Conservation (phyloP, 495 filamentous ascomycete genomes). For the Peziza echinospora region DNA sequence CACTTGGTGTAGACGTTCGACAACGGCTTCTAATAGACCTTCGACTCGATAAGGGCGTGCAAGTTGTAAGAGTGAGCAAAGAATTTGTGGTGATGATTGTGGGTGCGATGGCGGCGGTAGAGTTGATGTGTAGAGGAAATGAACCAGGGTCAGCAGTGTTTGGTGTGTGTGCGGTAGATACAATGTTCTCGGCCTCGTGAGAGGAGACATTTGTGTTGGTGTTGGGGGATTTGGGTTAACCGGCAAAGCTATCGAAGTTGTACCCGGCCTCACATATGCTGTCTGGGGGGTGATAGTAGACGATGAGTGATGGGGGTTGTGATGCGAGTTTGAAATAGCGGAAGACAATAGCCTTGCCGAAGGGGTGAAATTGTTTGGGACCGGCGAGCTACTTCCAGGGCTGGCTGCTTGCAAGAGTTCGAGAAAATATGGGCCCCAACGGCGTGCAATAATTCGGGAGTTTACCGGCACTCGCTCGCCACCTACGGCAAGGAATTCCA, state of each 20-base stretch:
- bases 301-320: constrained; percentile 18
- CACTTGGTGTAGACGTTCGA: constrained; percentile 74
- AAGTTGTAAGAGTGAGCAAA: constrained; percentile 85
- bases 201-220: constrained; percentile 21
- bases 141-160: constrained; percentile 66
- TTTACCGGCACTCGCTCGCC: constrained; percentile 88
- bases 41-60: constrained; percentile 84
- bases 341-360: constrained; percentile 10
- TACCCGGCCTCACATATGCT: constrained; percentile 24
- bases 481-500: constrained; percentile 79
- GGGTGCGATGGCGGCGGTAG: constrained; percentile 51
- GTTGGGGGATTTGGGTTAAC: constrained; percentile 38
- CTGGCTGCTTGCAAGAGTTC: constrained; percentile 41
- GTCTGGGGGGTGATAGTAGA: constrained; percentile 18
- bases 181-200: constrained; percentile 50
- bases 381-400: constrained; percentile 20
- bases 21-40: constrained; percentile 72
- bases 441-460: constrained; percentile 59
- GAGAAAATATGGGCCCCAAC: constrained; percentile 92
- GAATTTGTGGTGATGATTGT: constrained; percentile 83
- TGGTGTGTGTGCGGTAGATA: constrained; percentile 84
- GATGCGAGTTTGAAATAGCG: constrained; percentile 1
- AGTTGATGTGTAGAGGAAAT: constrained; percentile 81
- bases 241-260: constrained; percentile 20
- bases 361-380: constrained; percentile 6